Evolutionary conservation across 2,329 filamentous ascomycete genomes (phyloP), one percentile per base, ranked within the genome.

Genomic region (Monosporascus ibericus): DNA sequence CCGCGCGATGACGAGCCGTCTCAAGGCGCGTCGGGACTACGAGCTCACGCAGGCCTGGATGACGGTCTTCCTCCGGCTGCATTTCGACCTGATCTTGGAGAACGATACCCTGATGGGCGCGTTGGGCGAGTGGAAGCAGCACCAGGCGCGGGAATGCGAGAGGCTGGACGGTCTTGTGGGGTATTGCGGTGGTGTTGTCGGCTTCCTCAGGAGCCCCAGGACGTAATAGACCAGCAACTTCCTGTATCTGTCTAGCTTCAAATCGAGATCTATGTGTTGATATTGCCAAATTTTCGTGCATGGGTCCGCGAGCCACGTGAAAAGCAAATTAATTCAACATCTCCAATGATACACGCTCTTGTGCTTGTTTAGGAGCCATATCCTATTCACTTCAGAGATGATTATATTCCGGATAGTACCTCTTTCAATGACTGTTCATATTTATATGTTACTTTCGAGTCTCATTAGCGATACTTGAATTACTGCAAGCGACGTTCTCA

Each of bases 11-110:
- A 95, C 89, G 0, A 77, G 75, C 50, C 79, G 87, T 14, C 74
- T 97, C 49, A 72, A 75, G 44, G 75, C 82, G 48, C 84, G 86
- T 58, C 82, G 81, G 47, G 94, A 97, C 69, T 99, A 95, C 69
- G 94, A 99, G 71, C 78, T 99, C 39, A 88, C 90, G 17, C 92
- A 97, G 70, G 90, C 91, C 0, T 99, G 94, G 92, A 97, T 99
- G 91, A 86, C 87, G 2, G 92, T 97, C 1, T 95, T 97, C 64
- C 68, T 99, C 54, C 82, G 86, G 47, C 74, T 96, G 40, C 92
- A 97, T 69, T 81, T 80, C 57, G 80, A 83, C 58, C 57, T 77
- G 38, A 70, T 81, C 42, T 74, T 74, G 72, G 76, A 72, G 65
- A 80, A 64, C 68, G 71, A 74, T 58, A 63, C 68, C 30, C 68